Evolutionary conservation across 1,284 basidiomycete genomes (phyloP), one percentile per base, ranked within the genome.

Genomic region (Trichosporon ovoides): DNA sequence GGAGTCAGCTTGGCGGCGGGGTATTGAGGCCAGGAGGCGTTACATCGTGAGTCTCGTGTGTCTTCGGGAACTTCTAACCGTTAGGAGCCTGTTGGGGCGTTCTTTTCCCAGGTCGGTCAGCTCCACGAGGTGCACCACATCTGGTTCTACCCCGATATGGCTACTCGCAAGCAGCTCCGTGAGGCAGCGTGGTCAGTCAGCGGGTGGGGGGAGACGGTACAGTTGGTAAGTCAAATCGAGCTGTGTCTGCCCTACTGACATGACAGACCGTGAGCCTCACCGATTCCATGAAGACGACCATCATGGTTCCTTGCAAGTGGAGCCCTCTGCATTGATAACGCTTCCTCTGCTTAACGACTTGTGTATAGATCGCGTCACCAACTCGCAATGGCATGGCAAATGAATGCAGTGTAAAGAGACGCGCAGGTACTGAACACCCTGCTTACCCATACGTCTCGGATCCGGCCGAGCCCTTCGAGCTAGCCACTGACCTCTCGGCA

Each of bases 131-230:
- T 94, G 18, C 88, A 94, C 73, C 91, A 95, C 78, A 83, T 95
- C 77, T 95, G 91, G 92, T 90, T 93, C 78, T 94, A 92, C 73
- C 85, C 87, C 87, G 84, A 86, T 68, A 82, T 97, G 61, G 85
- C 91, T 66, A 83, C 83, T 14, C 82, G 93, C 59, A 91, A 91
- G 75, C 84, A 87, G 65, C 85, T 82, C 31, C 83, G 93, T 49
- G 89, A 94, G 76, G 84, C 86, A 73, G 91, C 92, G 24, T 97
- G 93, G 93, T 83, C 88, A 66, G 81, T 91, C 66, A 90, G 94
- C 66, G 89, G 89, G 14, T 97, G 93, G 94, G 87, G 88, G 50
- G 87, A 91, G 75, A 97, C 93, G 0, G 93, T 96, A 36, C 86
- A 87, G 62, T 91, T 94, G 85, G 91, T 87, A 63, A 34, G 40